These are phyloP conservation scores for Debaryomyces hansenii DNA, from an alignment of 805 yeast genomes.

Conservation along the genomic window DNA sequence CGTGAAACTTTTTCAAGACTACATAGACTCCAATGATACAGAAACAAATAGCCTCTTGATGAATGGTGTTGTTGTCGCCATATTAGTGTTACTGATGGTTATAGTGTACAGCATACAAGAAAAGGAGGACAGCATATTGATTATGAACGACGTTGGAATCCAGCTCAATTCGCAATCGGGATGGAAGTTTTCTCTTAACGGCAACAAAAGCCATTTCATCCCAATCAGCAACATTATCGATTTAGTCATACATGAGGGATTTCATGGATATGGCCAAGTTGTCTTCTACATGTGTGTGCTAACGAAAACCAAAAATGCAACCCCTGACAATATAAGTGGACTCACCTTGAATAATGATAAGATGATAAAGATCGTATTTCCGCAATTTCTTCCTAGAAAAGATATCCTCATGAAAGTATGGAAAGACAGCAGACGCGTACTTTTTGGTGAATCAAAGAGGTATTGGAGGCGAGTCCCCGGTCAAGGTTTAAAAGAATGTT, in stretches of 20 bases:
- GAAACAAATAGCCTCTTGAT: not conserved
- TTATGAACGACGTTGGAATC: slow-evolving; percentile 47
- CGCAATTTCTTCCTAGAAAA: slow-evolving; percentile 42
- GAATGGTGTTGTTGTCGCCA: not conserved
- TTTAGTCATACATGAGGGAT: slow-evolving; percentile 74
- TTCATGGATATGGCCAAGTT: slow-evolving; percentile 63
- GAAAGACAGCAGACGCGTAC: slow-evolving; percentile 35
- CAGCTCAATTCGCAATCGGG: slow-evolving; percentile 37
- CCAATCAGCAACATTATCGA: slow-evolving; percentile 60
- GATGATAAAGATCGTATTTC: slow-evolving; percentile 38
- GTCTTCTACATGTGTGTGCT: slow-evolving; percentile 63
- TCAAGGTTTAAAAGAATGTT: slow-evolving; percentile 29
- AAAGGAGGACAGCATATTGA: slow-evolving; percentile 43
- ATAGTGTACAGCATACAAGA: slow-evolving; percentile 19
- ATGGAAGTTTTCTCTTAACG: slow-evolving; percentile 19
- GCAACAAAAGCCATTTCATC: slow-evolving; percentile 43
- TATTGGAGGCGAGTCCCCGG: slow-evolving; percentile 39
- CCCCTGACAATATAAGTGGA: slow-evolving; percentile 5
- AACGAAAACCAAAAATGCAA: slow-evolving; percentile 31
- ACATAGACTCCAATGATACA: not conserved
- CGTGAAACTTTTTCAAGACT: not conserved
- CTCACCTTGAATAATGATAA: slow-evolving; percentile 8
- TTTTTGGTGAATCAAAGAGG: slow-evolving; percentile 30
- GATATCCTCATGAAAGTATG: slow-evolving; percentile 40
- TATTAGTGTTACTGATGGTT: not conserved